phyloP scores from a whole-genome alignment of 2,329 filamentous ascomycete genomes.

The Gnomoniopsis smithogilvyi region DNA sequence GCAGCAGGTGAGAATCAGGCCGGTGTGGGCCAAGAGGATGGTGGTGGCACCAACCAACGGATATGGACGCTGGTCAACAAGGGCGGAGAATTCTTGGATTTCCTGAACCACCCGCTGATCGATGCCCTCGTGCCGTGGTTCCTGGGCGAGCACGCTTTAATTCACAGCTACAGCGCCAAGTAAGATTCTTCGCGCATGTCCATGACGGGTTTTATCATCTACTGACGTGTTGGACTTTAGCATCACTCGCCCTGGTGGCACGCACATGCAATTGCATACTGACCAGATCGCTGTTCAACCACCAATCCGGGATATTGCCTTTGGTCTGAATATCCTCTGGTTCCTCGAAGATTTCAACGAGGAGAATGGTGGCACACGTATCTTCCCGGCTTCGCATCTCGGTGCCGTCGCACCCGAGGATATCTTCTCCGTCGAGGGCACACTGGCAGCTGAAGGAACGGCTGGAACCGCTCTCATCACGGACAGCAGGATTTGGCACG shows the following conservation, averaged over 20 bases:
- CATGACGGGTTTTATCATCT: not conserved
- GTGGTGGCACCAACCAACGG: constrained; percentile 22
- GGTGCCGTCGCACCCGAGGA: constrained; percentile 23
- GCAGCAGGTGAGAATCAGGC: constrained; percentile 24
- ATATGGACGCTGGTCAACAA: constrained; percentile 21
- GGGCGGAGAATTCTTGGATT: constrained; percentile 27
- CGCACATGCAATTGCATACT: constrained; percentile 26
- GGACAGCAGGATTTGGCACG: constrained; percentile 28
- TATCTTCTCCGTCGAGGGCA: constrained; percentile 22
- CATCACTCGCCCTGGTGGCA: constrained; percentile 25
- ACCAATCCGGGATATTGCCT: constrained; percentile 23
- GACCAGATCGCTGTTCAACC: constrained; percentile 27
- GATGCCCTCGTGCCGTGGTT: constrained; percentile 26
- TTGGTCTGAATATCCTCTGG: constrained; percentile 25
- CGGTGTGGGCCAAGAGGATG: constrained; percentile 22
- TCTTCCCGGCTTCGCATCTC: constrained; percentile 24
- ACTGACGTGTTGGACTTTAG: not conserved
- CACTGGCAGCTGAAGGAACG: constrained; percentile 23
- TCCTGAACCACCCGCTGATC: constrained; percentile 26
- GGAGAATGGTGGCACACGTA: constrained; percentile 27
- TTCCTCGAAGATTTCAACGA: constrained; percentile 31
- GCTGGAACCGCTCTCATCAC: constrained; percentile 26
- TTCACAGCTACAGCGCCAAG: constrained; percentile 29
- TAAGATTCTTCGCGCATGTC: constrained; percentile 14
- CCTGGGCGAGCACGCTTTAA: constrained; percentile 26